phyloP scores from a whole-genome alignment of 106 monocot genomes.

The Dendrobium huoshanense region DNA sequence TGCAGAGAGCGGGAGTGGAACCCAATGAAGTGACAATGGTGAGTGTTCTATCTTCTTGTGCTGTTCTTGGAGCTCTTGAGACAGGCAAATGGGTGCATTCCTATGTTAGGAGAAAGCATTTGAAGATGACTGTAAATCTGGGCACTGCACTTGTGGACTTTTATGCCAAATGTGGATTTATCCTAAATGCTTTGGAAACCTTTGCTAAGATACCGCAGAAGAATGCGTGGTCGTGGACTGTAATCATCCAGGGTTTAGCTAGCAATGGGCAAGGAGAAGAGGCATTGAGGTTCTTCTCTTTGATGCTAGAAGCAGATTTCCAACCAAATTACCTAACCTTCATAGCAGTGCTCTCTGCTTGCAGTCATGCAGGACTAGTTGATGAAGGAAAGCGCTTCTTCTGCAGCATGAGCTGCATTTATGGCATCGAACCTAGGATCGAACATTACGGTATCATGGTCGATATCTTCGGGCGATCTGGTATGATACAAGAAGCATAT shows the following conservation, averaged over 20 bases:
- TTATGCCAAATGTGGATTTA: conserved; percentile 71
- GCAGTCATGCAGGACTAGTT: conserved; percentile 58
- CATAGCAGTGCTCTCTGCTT: conserved; percentile 51
- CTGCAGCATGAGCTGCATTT: conserved; percentile 26
- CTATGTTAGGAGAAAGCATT: conserved; percentile 31
- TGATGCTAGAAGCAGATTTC: conserved; percentile 35
- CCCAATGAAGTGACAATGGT: conserved; percentile 79
- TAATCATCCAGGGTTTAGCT: conserved; percentile 54
- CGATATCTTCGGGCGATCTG: conserved; percentile 52
- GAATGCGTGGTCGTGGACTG: conserved; percentile 59
- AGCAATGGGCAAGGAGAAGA: conserved; percentile 56
- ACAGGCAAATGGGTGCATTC: conserved; percentile 75
- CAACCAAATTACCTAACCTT: conserved; percentile 62
- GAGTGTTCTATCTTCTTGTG: conserved; percentile 58
- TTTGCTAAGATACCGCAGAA: conserved; percentile 43
- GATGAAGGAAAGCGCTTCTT: conserved; percentile 40
- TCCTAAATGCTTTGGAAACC: conserved; percentile 21
- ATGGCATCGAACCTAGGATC: conserved; percentile 43
- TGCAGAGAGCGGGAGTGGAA: conserved; percentile 42
- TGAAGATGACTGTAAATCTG: conserved; percentile 44
- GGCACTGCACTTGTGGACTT: conserved; percentile 64
- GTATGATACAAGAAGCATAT: conserved; percentile 40
- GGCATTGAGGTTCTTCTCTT: conserved; percentile 33
- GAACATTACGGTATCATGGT: conserved; percentile 78
- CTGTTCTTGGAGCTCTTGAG: conserved; percentile 61